Evolutionary conservation across 495 filamentous ascomycete genomes (phyloP), one percentile per base, ranked within the genome.

Genomic region (Entonaema liquescens): DNA sequence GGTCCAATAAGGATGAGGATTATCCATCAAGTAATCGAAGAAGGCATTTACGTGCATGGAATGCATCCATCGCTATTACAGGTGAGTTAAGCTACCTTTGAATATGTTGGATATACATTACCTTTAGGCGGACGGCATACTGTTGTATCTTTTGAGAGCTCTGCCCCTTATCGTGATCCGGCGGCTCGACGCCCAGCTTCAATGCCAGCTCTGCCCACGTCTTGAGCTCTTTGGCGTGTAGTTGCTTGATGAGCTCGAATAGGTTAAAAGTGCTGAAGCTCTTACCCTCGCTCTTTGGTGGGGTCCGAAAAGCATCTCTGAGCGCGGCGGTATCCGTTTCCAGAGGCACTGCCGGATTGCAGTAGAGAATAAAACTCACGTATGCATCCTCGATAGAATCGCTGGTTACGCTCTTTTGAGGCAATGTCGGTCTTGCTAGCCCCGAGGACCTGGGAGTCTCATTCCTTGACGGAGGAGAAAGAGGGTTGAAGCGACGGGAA

Each of bases 41-140:
- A 98, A 99, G 17, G 94, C 92, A 84, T 98, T 94, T 21, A 99
- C 88, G 76, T 98, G 95, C 92, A 97, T 97, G 0, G 95, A 95
- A 74, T 92, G 93, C 92, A 99, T 95, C 95, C 95, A 99, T 64
- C 95, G 88, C 92, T 97, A 64, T 35, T 47, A 62, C 29, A 64
- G 57, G 66, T 67, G 25, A 77, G 65, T 60, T 42, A 63, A 15
- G 62, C 44, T 40, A 25, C 19, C 11, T 26, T 38, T 13, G 38
- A 62, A 50, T 8, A 42, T 38, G 28, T 44, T 53, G 23, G 3
- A 36, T 60, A 21, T 8, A 76, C 83, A 65, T 70, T 82, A 94
- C 93, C 88, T 98, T 98, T 47, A 98, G 82, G 56, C 95, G 85
- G 35, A 98, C 95, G 55, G 93, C 93, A 81, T 99, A 99, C 75